Conservation (phyloP, 2,329 filamentous ascomycete genomes). For the Aureobasidium sp. region DNA sequence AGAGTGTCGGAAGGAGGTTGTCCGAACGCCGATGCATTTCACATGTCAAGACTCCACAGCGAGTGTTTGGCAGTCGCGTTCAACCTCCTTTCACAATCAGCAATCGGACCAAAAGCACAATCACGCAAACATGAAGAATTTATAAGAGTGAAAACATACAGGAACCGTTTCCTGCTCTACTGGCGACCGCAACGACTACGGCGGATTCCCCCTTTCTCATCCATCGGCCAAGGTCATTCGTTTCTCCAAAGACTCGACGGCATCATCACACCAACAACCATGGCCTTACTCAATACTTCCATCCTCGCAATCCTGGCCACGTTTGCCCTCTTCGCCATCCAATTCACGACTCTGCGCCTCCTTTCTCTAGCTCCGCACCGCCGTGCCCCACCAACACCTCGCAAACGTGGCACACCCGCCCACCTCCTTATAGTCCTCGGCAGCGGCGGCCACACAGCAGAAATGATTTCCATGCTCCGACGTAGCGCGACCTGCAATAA, state of each 20-base stretch:
- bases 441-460: slow-evolving; percentile 87
- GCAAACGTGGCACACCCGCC: slow-evolving; percentile 29
- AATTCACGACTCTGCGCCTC: slow-evolving; percentile 29
- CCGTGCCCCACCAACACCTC: slow-evolving; percentile 18
- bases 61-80: not conserved
- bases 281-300: not conserved
- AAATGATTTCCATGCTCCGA: slow-evolving; percentile 81
- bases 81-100: not conserved
- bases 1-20: not conserved
- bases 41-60: not conserved
- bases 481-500: slow-evolving; percentile 39
- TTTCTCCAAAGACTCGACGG: not conserved
- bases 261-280: not conserved
- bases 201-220: not conserved
- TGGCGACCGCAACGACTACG: not conserved
- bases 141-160: not conserved
- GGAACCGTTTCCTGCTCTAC: not conserved
- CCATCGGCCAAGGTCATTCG: not conserved
- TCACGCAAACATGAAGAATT: not conserved
- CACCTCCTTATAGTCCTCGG: slow-evolving; percentile 78
- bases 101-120: not conserved
- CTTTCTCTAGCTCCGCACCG: slow-evolving; percentile 29
- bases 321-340: slow-evolving; percentile 25
- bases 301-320: slow-evolving; percentile 24
- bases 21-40: not conserved